phyloP scores from a whole-genome alignment of 2,329 filamentous ascomycete genomes.

The Exserohilum turcica region DNA sequence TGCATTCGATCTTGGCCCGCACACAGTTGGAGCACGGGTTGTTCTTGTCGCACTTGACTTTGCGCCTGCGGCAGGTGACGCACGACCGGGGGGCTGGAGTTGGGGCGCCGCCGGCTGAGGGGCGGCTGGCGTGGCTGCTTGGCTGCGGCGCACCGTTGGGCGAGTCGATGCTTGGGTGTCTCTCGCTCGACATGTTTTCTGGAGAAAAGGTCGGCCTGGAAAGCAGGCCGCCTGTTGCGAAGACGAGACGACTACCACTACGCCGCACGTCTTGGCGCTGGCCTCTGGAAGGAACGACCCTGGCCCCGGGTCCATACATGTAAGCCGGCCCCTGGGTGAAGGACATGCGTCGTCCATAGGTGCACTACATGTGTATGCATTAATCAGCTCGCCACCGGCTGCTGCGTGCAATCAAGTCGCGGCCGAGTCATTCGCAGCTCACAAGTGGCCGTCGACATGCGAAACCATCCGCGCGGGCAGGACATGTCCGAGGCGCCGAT shows the following conservation, averaged over 20 bases:
- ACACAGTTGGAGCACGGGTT: slow-evolving; percentile 78
- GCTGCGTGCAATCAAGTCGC: no score
- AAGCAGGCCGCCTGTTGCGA: no score
- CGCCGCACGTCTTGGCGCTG: no score
- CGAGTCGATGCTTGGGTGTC: slow-evolving; percentile 24
- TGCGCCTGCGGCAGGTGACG: slow-evolving; percentile 53
- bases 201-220: neutral
- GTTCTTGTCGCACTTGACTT: slow-evolving; percentile 79
- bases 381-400: no score
- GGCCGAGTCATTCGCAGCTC: no score
- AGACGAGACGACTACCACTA: no score
- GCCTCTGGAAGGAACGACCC: no score
- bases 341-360: no score
- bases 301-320: no score
- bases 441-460: no score
- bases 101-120: slow-evolving; percentile 14
- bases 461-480: neutral
- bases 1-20: slow-evolving; percentile 70
- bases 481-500: neutral
- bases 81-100: slow-evolving; percentile 42
- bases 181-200: slow-evolving; percentile 31
- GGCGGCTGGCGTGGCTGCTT: slow-evolving; percentile 24
- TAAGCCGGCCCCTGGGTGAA: no score
- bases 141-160: slow-evolving; percentile 27
- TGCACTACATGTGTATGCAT: no score